These are phyloP conservation scores for Trichoderma sp. DNA, from an alignment of 2,329 filamentous ascomycete genomes.

Conservation along the genomic window DNA sequence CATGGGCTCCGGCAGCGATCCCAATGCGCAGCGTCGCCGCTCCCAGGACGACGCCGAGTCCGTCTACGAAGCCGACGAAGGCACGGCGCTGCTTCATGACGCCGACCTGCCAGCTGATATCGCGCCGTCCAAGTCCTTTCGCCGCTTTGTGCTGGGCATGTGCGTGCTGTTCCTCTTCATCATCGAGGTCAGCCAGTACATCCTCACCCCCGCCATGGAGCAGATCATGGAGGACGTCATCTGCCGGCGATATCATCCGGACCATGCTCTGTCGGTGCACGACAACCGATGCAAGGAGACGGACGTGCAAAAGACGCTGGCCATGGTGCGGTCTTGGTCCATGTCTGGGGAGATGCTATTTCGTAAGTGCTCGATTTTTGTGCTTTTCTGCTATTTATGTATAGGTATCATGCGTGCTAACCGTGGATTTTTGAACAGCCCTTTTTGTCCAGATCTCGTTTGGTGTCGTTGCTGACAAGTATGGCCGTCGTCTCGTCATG, in stretches of 20 bases:
- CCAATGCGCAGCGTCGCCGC: neutral
- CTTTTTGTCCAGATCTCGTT: constrained; percentile 46
- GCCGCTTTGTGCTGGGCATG: constrained; percentile 33
- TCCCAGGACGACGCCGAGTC: neutral
- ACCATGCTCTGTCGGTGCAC: constrained; percentile 33
- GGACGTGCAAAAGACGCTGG: constrained; percentile 50
- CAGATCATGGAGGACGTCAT: constrained; percentile 54
- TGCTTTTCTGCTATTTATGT: neutral
- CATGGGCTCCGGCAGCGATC: neutral
- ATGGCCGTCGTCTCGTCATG: constrained; percentile 44
- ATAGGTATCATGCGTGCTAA: neutral
- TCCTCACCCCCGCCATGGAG: constrained; percentile 43
- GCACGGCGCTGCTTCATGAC: constrained; percentile 25
- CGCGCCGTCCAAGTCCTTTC: constrained; percentile 29
- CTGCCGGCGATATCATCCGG: constrained; percentile 49
- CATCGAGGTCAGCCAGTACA: constrained; percentile 41
- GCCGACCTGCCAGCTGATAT: constrained; percentile 24
- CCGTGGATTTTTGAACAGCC: constrained; percentile 26
- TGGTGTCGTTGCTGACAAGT: constrained; percentile 47
- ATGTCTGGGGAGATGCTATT: constrained; percentile 47
- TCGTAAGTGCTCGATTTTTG: constrained; percentile 30
- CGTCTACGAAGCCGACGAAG: constrained; percentile 20
- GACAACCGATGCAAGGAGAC: constrained; percentile 50
- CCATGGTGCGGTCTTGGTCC: constrained; percentile 50
- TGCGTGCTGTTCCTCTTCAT: constrained; percentile 42